Evolutionary conservation across 2,329 filamentous ascomycete genomes (phyloP).

Genomic region (Alternaria rosae): DNA sequence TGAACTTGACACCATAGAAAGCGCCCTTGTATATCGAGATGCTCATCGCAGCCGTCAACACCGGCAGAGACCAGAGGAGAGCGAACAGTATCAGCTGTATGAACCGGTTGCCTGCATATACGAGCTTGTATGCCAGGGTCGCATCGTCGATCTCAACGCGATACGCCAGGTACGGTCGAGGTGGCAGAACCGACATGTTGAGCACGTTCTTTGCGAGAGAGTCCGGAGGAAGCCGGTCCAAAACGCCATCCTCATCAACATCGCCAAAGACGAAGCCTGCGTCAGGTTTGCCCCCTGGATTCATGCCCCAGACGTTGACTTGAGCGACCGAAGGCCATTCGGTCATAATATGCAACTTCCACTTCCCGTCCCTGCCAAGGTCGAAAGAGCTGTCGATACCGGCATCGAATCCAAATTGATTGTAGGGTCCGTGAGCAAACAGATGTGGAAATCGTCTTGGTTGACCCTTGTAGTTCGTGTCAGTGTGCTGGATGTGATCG

Average conservation of each 20-base stretch:
- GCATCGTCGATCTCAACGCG: background rate
- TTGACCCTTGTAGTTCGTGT: slow-evolving; percentile 53
- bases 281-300: background rate
- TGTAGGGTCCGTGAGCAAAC: slow-evolving; percentile 37
- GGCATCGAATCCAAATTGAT: background rate
- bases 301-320: background rate
- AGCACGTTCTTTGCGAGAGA: background rate
- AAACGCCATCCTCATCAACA: background rate
- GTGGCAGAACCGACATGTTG: background rate
- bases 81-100: background rate
- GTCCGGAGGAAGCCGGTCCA: background rate
- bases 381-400: background rate
- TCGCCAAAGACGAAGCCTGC: background rate
- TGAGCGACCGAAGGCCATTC: slow-evolving; percentile 22
- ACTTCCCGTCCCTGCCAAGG: background rate
- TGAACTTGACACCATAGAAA: background rate
- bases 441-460: slow-evolving; percentile 67
- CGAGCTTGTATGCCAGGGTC: background rate
- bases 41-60: background rate
- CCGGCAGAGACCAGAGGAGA: background rate
- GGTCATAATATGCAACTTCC: slow-evolving; percentile 48
- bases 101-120: background rate
- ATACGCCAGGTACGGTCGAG: background rate
- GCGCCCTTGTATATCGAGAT: background rate
- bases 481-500: slow-evolving; percentile 67